These are phyloP conservation scores for Suillus subaureus DNA, from an alignment of 768 basidiomycete genomes.

Conservation along the genomic window DNA sequence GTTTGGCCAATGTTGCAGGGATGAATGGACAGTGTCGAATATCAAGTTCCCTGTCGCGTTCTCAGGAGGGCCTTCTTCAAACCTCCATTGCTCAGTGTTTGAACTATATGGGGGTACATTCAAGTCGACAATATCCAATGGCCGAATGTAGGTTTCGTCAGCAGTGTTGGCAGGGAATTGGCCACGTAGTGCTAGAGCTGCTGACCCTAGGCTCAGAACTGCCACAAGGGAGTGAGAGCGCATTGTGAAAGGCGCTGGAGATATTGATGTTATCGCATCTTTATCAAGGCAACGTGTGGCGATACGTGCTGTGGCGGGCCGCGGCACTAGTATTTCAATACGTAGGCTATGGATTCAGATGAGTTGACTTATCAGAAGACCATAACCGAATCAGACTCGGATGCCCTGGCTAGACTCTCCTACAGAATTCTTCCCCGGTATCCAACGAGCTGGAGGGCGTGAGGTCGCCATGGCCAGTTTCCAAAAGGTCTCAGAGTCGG, in stretches of 20 bases:
- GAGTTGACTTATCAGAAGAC: neutral
- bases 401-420: no score
- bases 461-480: no score
- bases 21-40: constrained; percentile 36
- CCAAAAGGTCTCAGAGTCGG: no score
- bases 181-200: neutral
- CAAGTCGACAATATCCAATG: neutral
- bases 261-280: neutral
- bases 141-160: neutral
- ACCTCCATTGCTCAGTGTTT: constrained; percentile 17
- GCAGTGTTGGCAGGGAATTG: neutral
- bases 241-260: neutral
- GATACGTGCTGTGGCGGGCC: neutral
- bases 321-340: neutral
- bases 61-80: constrained; percentile 22
- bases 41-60: constrained; percentile 35
- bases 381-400: no score
- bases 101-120: neutral
- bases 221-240: neutral
- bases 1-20: constrained; percentile 43
- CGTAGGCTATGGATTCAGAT: neutral
- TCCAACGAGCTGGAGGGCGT: no score
- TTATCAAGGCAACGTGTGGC: neutral
- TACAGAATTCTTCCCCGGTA: no score
- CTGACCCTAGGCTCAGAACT: neutral